phyloP scores from a whole-genome alignment of 331 rosid genomes.

The Acacia concinna region DNA sequence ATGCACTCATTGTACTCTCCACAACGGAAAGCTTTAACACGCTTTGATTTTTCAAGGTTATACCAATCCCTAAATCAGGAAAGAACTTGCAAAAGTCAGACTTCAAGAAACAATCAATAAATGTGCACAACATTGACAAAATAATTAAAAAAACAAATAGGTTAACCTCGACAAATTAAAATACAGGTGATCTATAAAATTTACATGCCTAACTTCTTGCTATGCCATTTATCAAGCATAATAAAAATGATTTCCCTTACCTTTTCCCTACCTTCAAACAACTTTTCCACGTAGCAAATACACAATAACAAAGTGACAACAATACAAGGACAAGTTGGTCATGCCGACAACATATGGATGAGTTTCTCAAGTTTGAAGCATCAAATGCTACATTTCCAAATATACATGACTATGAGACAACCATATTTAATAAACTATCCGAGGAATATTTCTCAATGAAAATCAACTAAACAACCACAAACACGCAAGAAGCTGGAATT shows the following conservation, averaged over 20 bases:
- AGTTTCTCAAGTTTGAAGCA: neutral
- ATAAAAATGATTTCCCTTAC: neutral
- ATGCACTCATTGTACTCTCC: conserved; percentile 81
- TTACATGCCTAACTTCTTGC: neutral
- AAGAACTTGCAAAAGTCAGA: conserved; percentile 28
- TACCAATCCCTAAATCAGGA: conserved; percentile 70
- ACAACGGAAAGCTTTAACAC: conserved; percentile 80
- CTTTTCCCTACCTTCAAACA: neutral
- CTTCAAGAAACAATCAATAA: conserved; percentile 4
- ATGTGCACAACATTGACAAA: conserved; percentile 25
- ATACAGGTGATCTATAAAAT: neutral
- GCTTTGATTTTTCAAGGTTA: conserved; percentile 80
- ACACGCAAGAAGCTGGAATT: neutral
- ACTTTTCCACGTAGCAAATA: neutral
- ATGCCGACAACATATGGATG: too few relatives aligned
- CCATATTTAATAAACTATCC: neutral
- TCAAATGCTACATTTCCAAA: neutral
- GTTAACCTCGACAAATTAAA: neutral
- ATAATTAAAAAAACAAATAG: neutral
- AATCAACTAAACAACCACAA: neutral
- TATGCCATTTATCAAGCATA: neutral
- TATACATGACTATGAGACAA: neutral
- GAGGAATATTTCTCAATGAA: neutral
- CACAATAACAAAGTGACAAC: neutral
- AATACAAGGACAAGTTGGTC: neutral